phyloP scores from a whole-genome alignment of 371 early-diverging fungal genomes.

The Chytridium lagenaria region DNA sequence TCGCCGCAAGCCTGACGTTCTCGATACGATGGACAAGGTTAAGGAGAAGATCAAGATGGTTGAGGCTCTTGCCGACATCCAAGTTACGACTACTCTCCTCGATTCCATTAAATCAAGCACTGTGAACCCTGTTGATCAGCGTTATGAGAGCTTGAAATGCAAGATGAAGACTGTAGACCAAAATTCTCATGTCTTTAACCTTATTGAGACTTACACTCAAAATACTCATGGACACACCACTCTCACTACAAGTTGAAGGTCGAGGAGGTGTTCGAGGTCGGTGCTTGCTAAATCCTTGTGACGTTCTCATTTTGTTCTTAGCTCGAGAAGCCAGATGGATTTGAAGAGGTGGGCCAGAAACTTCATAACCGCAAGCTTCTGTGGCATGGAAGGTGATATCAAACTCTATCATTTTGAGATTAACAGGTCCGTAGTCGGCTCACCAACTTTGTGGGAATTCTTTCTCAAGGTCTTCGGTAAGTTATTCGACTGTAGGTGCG shows the following conservation, averaged over 20 bases:
- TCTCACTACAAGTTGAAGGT: slow-evolving; percentile 46
- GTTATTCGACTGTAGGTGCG: too few relatives aligned
- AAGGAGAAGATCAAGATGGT: slow-evolving; percentile 63
- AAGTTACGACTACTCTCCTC: slow-evolving; percentile 59
- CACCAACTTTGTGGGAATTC: slow-evolving; percentile 69
- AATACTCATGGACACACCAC: slow-evolving; percentile 64
- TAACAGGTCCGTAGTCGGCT: slow-evolving; percentile 43
- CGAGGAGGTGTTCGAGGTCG: slow-evolving; percentile 57
- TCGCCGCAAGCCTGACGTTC: slow-evolving; percentile 53
- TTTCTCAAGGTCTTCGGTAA: slow-evolving; percentile 67
- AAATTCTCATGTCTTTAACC: slow-evolving; percentile 53
- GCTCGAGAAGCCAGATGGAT: slow-evolving; percentile 29
- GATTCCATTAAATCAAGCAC: slow-evolving; percentile 38
- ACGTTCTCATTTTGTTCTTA: too few relatives aligned
- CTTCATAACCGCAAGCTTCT: slow-evolving; percentile 59
- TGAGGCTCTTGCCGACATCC: slow-evolving; percentile 65
- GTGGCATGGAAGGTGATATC: slow-evolving; percentile 61
- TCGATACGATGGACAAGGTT: slow-evolving; percentile 45
- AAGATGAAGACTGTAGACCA: slow-evolving; percentile 56
- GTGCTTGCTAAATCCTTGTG: background rate
- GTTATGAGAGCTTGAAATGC: slow-evolving; percentile 57
- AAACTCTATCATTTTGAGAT: background rate
- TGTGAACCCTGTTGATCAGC: slow-evolving; percentile 58
- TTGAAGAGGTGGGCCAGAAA: slow-evolving; percentile 38
- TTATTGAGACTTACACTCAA: slow-evolving; percentile 56